Percentiles rank a stretch among this genome's conserved stretches.
These are phyloP conservation scores for Beauveria australis DNA, from an alignment of 2,329 filamentous ascomycete genomes.

Conservation along the genomic window DNA sequence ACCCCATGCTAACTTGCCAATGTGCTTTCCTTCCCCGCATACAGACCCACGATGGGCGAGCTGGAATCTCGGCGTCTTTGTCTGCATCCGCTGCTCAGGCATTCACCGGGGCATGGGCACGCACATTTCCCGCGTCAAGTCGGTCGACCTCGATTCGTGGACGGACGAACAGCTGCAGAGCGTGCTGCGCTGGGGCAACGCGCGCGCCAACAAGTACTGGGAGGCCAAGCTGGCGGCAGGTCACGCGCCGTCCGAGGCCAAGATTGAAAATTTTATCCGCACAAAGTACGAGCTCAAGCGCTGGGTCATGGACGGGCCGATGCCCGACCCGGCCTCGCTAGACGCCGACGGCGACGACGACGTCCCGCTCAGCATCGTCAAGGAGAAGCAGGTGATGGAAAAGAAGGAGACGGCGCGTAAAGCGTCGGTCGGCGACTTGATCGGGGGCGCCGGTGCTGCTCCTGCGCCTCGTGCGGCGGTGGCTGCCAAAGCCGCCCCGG, in stretches of 20 bases:
- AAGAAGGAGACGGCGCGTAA: constrained; percentile 50
- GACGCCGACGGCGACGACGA: constrained; percentile 84
- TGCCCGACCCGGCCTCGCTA: constrained; percentile 84
- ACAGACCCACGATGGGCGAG: constrained; percentile 96
- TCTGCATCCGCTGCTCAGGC: constrained; percentile 97
- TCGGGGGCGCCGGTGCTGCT: constrained; percentile 59
- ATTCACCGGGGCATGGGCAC: constrained; percentile 99
- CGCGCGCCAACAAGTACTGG: constrained; percentile 97
- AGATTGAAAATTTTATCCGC: constrained; percentile 99
- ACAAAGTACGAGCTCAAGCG: constrained; percentile 98
- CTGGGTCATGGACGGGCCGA: constrained; percentile 97
- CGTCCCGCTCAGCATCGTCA: constrained; percentile 53
- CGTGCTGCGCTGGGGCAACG: constrained; percentile 91
- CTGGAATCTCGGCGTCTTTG: constrained; percentile 95
- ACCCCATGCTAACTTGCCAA: neutral
- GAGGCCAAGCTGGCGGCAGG: constrained; percentile 86
- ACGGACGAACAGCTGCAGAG: constrained; percentile 96
- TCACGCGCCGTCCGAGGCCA: constrained; percentile 89
- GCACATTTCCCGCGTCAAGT: constrained; percentile 96
- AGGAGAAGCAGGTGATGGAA: constrained; percentile 58
- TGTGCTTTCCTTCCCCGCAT: constrained; percentile 3
- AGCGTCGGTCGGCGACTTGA: constrained; percentile 61
- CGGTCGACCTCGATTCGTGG: constrained; percentile 95
- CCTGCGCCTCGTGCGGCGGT: constrained; percentile 59
- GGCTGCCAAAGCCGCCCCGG: constrained; percentile 40